Base-by-base conservation (phyloP, 768 basidiomycete species). In the Russula sp. region DNA sequence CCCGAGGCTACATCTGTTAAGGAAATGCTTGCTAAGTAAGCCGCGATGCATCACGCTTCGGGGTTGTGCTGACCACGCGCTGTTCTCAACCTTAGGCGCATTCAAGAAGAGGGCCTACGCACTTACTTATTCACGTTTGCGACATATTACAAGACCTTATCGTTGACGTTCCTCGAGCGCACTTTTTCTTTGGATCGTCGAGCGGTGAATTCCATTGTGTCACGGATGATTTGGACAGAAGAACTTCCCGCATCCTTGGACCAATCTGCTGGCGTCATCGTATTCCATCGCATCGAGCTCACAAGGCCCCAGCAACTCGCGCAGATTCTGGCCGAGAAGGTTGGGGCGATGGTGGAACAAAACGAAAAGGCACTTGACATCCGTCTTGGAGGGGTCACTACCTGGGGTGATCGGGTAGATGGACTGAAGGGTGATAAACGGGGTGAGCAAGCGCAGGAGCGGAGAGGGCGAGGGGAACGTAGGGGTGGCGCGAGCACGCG, bases 121-220 rank as follows among this genome's bases (percentile, higher is more conserved):
- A 99, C 97, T 5, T 98, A 98, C 76, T 84, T 99, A 59, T 97
- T 98, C 82, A 96, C 95, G n/a, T 96, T 94, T 75, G 91, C 95
- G 16, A 87, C 94, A 10, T 86, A 94, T 76, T 98, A 99, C 79
- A 87, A 83, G 72, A 91, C 93, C 14, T 81, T 98, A 42, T 98
- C 97, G 1, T 82, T 99, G 51, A 83, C 87, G 0, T 83, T 95
- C 57, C 85, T 99, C 38, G 88, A 95, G 11, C 82, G 84, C 53
- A 95, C 93, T 1, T 98, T 98, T 79, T 87, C 87, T 10, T 80
- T 98, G 34, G 83, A 95, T 4, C 76, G 88, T 55, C 84, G 89
- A 48, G 79, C 87, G 5, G 92, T 98, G 5, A 93, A 89, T 9
- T 93, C 94, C 14, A 86, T 97, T 69, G 90, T 98, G 46, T 95